These are phyloP conservation scores for Gryganskiella cystojenkinii DNA, from an alignment of 192 early-diverging fungal genomes.

Conservation along the genomic window DNA sequence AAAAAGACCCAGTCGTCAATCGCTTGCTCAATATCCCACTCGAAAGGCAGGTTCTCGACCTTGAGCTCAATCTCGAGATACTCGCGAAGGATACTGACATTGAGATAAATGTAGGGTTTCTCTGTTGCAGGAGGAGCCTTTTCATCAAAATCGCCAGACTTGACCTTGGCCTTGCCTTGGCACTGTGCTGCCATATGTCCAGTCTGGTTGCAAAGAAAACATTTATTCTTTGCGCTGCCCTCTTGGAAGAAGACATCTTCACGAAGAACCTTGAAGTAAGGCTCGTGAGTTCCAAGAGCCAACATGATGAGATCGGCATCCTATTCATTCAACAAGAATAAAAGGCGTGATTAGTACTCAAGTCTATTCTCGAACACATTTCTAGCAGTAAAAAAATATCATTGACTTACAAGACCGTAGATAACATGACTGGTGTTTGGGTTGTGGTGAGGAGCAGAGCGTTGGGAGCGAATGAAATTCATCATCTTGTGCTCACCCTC, in stretches of 20 bases:
- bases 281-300: slow-evolving; percentile 95
- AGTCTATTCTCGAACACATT: neutral
- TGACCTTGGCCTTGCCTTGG: slow-evolving; percentile 64
- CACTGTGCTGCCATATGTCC: slow-evolving; percentile 76
- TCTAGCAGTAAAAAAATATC: neutral
- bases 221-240: slow-evolving; percentile 72
- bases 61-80: slow-evolving; percentile 90
- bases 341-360: slow-evolving; percentile 10
- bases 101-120: slow-evolving; percentile 86
- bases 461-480: slow-evolving; percentile 91
- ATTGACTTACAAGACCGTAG: slow-evolving; percentile 77
- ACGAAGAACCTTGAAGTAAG: slow-evolving; percentile 94
- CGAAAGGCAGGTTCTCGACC: slow-evolving; percentile 71
- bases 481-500: slow-evolving; percentile 99
- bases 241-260: slow-evolving; percentile 93
- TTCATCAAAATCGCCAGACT: slow-evolving; percentile 61
- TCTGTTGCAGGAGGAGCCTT: slow-evolving; percentile 41
- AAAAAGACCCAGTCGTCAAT: slow-evolving; percentile 99
- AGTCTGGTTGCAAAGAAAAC: slow-evolving; percentile 69
- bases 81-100: slow-evolving; percentile 88
- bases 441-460: slow-evolving; percentile 81
- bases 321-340: slow-evolving; percentile 39
- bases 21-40: slow-evolving; percentile 89
- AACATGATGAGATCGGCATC: slow-evolving; percentile 99
- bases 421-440: slow-evolving; percentile 96